Evolutionary conservation across 768 basidiomycete species (phyloP), one percentile per base, ranked within the genome.

Genomic region (Mrakia frigida): DNA sequence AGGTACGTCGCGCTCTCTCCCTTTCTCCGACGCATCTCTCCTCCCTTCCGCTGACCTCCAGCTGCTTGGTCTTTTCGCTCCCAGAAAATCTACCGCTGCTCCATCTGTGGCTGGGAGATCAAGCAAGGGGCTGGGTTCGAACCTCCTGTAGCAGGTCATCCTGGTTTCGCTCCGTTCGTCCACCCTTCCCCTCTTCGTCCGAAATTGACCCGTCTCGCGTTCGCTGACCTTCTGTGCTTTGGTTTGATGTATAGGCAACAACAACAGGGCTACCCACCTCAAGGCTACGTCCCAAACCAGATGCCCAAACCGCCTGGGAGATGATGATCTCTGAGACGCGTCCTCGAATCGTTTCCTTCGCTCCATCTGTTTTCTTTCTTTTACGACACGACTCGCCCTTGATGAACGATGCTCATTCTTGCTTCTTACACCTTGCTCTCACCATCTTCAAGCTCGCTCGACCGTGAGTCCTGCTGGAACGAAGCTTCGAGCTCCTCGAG

Each of bases 41-140:
- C 41, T 37, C 59, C 25, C 23, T 56, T 28, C 10, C 23, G 7
- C 35, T 72, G 52, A 21, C 11, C 6, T 6, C 37, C 46, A 11
- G 2, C 46, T 11, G 39, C 28, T 43, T 23, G 21, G 14, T 23
- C 43, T 18, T 13, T 18, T 63, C 31, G 0, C 9, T 14, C 33
- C 25, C 61, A 74, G 63, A 65, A 75, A 31, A 70, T 75, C 4
- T 75, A 75, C 67, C 68, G 67, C 50, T 75, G 74, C 67, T 39
- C 37, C 3, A 70, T 75, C 56, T 75, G 74, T 39, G 74, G 74
- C 28, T 75, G 74, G 74, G 74, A 75, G 53, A 70, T 75, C 60
- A 75, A 75, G 70, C 74, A 75, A 21, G 16, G 31, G 0, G 69
- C 67, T 6, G 74, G 74, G n/a, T 75, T 75, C 31, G 74, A 75